phyloP scores from a whole-genome alignment of 2,329 filamentous ascomycete genomes.

The Colletotrichum lindemuthianum region DNA sequence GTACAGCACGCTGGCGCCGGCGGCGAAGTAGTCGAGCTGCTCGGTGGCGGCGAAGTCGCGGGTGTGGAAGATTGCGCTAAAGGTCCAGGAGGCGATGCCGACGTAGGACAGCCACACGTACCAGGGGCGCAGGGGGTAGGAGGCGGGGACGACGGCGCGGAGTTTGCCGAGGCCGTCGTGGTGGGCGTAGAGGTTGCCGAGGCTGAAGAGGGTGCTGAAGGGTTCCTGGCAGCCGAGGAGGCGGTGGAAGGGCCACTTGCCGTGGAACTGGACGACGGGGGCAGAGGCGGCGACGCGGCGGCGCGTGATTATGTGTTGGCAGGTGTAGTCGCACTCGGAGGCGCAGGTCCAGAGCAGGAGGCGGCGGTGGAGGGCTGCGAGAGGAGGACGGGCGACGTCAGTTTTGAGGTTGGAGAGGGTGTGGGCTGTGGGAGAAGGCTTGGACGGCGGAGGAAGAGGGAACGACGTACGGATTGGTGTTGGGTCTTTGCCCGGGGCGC shows the following conservation, averaged over 20 bases:
- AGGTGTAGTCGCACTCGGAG: slow-evolving; percentile 96
- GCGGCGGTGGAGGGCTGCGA: slow-evolving; percentile 80
- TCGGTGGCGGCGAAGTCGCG: slow-evolving; percentile 88
- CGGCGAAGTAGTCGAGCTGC: slow-evolving; percentile 95
- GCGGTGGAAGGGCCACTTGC: slow-evolving; percentile 97
- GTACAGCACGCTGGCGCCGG: slow-evolving; percentile 89
- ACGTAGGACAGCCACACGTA: slow-evolving; percentile 84
- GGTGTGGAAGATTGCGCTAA: slow-evolving; percentile 92
- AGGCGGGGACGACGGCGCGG: slow-evolving; percentile 73
- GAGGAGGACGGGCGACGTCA: slow-evolving; percentile 21
- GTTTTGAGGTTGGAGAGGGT: neutral
- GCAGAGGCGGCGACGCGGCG: slow-evolving; percentile 72
- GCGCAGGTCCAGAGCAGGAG: slow-evolving; percentile 93
- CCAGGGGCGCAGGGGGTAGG: slow-evolving; percentile 81
- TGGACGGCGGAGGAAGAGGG: slow-evolving; percentile 13
- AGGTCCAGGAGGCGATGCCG: slow-evolving; percentile 85
- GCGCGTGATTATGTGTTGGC: slow-evolving; percentile 90
- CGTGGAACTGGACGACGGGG: slow-evolving; percentile 90
- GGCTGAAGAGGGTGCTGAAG: slow-evolving; percentile 90
- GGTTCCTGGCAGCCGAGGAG: slow-evolving; percentile 95
- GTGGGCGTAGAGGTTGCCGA: slow-evolving; percentile 91
- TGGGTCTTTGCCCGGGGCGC: slow-evolving; percentile 66
- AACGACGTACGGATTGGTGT: slow-evolving; percentile 74
- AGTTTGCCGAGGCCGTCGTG: slow-evolving; percentile 78
- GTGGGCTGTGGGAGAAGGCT: neutral